These are phyloP conservation scores for Tricholoma hemisulphureum DNA, from an alignment of 768 basidiomycete genomes.

Conservation along the genomic window DNA sequence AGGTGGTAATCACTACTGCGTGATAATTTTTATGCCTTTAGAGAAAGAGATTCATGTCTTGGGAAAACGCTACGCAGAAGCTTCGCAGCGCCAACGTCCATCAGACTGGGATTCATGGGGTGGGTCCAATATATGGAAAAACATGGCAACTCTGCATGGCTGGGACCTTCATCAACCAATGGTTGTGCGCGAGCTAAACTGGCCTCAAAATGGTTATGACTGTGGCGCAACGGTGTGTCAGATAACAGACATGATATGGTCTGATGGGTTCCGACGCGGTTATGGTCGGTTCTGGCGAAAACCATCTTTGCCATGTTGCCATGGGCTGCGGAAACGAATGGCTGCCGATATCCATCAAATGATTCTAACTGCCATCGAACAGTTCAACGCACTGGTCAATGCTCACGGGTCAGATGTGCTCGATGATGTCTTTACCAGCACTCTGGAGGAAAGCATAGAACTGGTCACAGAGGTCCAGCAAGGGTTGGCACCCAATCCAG, in stretches of 20 bases:
- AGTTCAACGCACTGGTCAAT: background rate
- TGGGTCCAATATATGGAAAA: background rate
- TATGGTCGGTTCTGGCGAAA: conserved; percentile 1
- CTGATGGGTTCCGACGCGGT: background rate
- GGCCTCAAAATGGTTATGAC: conserved; percentile 12
- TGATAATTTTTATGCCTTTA: background rate
- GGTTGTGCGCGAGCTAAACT: background rate
- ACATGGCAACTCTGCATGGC: background rate
- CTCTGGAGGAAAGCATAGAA: background rate
- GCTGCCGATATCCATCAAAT: background rate
- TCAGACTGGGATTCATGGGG: background rate
- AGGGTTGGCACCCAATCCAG: too few relatives aligned
- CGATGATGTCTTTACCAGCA: background rate
- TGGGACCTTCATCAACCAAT: background rate
- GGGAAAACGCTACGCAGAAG: background rate
- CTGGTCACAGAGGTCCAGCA: too few relatives aligned
- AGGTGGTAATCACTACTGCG: background rate
- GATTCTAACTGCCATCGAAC: background rate
- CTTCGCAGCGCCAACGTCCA: background rate
- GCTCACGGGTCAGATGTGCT: background rate
- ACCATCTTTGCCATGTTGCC: conserved; percentile 6
- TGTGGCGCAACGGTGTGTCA: conserved; percentile 9
- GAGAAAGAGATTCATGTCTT: background rate
- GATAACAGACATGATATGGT: conserved; percentile 8
- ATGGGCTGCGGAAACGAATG: background rate